phyloP scores from a whole-genome alignment of 2,329 filamentous ascomycete genomes.

The Coleophoma eucalyptorum region DNA sequence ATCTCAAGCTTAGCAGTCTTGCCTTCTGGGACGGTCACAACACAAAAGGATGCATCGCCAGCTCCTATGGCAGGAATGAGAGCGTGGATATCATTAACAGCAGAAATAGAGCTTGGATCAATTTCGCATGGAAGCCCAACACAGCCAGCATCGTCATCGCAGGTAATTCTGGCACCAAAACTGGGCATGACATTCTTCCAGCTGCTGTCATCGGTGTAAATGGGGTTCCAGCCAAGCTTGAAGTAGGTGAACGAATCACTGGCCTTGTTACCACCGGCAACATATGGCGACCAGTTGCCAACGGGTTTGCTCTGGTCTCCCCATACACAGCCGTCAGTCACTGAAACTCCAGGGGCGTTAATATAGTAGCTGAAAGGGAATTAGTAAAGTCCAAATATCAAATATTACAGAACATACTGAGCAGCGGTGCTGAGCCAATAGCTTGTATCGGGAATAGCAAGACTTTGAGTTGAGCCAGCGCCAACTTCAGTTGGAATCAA shows the following conservation, averaged over 20 bases:
- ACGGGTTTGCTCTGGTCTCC: constrained; percentile 56
- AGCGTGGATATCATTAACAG: constrained; percentile 56
- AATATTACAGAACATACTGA: constrained; percentile 51
- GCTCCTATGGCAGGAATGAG: constrained; percentile 53
- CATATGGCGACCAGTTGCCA: constrained; percentile 77
- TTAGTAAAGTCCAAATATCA: constrained; percentile 11
- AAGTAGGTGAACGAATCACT: constrained; percentile 62
- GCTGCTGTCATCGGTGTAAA: constrained; percentile 50
- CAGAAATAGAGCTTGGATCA: constrained; percentile 48
- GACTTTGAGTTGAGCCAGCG: constrained; percentile 35
- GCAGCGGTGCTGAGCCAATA: constrained; percentile 74
- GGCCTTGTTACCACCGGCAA: constrained; percentile 71
- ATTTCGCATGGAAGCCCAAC: constrained; percentile 73
- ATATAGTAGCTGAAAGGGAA: constrained; percentile 61
- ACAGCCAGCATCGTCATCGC: constrained; percentile 55
- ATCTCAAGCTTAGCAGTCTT: constrained; percentile 65
- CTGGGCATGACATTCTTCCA: constrained; percentile 55
- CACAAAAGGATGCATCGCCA: constrained; percentile 68
- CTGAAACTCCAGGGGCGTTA: constrained; percentile 64
- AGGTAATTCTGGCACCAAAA: constrained; percentile 69
- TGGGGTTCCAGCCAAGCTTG: constrained; percentile 76
- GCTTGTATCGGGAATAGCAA: constrained; percentile 65
- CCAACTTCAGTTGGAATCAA: constrained; percentile 71
- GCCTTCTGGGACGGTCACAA: constrained; percentile 70
- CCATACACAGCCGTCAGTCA: constrained; percentile 66